Evolutionary conservation across 176 grass and related monocot genomes (phyloP).

Genomic region (Phyllostachys edulis): DNA sequence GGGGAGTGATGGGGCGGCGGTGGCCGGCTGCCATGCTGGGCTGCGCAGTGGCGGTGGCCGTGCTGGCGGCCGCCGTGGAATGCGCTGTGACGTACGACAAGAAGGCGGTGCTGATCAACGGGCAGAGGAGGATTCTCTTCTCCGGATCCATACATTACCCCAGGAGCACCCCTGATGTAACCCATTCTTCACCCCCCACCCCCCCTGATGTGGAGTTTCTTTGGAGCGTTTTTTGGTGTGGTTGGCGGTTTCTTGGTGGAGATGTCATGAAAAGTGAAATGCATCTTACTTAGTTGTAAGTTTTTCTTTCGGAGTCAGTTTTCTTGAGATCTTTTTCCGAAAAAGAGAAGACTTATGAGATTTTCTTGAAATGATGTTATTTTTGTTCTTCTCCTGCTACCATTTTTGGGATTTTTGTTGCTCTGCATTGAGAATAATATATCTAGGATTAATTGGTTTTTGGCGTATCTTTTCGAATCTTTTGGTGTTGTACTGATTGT

Average conservation of each 20-base stretch:
- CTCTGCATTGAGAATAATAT: not conserved
- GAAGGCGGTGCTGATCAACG: slow-evolving; percentile 80
- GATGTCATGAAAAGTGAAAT: slow-evolving; percentile 7
- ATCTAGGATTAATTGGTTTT: too few species aligned
- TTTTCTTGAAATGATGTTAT: slow-evolving; percentile 18
- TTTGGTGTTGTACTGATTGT: not conserved
- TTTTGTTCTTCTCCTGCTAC: not conserved
- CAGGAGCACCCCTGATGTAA: slow-evolving; percentile 89
- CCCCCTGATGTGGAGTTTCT: not conserved
- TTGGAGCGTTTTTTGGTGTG: slow-evolving; percentile 16
- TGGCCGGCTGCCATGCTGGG: slow-evolving; percentile 44
- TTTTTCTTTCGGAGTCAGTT: not conserved
- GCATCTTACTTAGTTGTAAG: not conserved
- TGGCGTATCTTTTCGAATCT: not conserved
- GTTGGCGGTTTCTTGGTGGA: slow-evolving; percentile 11
- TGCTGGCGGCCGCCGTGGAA: slow-evolving; percentile 41
- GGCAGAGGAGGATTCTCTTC: slow-evolving; percentile 87
- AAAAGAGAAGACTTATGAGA: not conserved
- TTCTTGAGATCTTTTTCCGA: not conserved
- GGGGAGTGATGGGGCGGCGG: slow-evolving; percentile 29
- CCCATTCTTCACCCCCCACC: slow-evolving; percentile 24
- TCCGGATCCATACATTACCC: slow-evolving; percentile 99
- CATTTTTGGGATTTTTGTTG: not conserved
- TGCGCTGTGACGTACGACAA: slow-evolving; percentile 84
- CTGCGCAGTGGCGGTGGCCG: slow-evolving; percentile 26